Percentiles rank a stretch among this genome's conserved stretches.
Conservation (phyloP, 441 rosid genomes). For the Hura crepitans region DNA sequence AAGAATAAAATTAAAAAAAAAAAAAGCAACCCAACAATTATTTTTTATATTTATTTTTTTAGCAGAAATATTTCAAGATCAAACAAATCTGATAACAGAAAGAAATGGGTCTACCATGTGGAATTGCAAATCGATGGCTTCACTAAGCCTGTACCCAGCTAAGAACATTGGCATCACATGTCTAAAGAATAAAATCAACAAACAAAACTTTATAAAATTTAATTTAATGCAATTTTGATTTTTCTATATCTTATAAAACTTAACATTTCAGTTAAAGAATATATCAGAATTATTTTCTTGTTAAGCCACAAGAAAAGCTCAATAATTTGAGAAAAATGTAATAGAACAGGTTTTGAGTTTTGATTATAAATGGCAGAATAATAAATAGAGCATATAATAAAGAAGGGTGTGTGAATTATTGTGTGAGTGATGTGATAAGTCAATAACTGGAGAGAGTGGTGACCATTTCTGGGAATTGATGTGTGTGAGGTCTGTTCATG, state of each 20-base stretch:
- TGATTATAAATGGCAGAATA: too few relatives aligned
- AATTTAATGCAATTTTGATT: too few relatives aligned
- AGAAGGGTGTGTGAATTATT: slow-evolving; percentile 15
- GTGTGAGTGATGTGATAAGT: slow-evolving; percentile 14
- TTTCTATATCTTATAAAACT: neutral
- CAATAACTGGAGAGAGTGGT: slow-evolving; percentile 21
- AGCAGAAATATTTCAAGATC: too few relatives aligned
- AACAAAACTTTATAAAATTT: neutral
- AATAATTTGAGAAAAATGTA: too few relatives aligned
- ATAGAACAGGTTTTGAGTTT: too few relatives aligned
- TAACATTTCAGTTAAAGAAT: neutral
- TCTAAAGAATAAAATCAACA: neutral
- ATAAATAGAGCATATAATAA: too few relatives aligned
- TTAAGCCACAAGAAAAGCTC: neutral
- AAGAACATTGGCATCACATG: slow-evolving; percentile 1
- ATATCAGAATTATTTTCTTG: neutral
- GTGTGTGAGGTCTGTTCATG: neutral
- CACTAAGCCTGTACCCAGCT: neutral
- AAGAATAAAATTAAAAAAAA: neutral
- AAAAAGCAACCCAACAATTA: slow-evolving; percentile 3
- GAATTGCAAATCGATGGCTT: neutral
- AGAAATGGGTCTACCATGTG: slow-evolving; percentile 26
- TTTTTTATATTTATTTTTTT: too few relatives aligned
- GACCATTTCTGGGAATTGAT: slow-evolving; percentile 6
- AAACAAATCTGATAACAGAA: neutral